Percentiles rank a stretch among this genome's conserved stretches.
Conservation (phyloP, 2,329 filamentous ascomycete genomes). For the Fusarium mangiferae region DNA sequence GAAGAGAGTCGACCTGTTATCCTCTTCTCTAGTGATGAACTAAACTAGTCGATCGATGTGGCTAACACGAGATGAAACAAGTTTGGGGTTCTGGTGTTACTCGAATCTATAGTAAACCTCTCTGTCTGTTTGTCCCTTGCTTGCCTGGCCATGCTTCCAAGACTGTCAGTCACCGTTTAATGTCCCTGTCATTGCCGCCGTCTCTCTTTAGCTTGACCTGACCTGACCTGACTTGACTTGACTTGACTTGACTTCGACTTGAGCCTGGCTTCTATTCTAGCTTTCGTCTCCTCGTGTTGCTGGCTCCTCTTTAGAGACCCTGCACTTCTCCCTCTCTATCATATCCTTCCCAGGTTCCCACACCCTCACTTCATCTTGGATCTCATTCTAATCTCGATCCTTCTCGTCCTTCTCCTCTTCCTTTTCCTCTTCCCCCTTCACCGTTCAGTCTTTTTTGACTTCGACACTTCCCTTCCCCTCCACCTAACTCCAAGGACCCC, state of each 20-base stretch:
- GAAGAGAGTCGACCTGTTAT: background rate
- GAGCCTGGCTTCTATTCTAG: slow-evolving; percentile 16
- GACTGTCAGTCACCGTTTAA: slow-evolving; percentile 18
- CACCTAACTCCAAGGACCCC: slow-evolving; percentile 8
- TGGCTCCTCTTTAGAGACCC: background rate
- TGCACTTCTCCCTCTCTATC: background rate
- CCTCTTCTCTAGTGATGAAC: background rate
- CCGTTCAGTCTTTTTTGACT: slow-evolving; percentile 5
- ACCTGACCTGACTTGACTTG: slow-evolving; percentile 17
- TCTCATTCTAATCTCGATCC: slow-evolving; percentile 39
- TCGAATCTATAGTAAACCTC: slow-evolving; percentile 5
- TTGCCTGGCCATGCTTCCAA: slow-evolving; percentile 31
- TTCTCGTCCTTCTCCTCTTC: slow-evolving; percentile 23
- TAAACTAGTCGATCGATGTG: background rate
- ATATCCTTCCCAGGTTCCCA: slow-evolving; percentile 19
- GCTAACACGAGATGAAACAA: slow-evolving; percentile 28
- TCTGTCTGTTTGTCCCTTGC: background rate
- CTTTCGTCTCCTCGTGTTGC: slow-evolving; percentile 25
- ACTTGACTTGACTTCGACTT: slow-evolving; percentile 10
- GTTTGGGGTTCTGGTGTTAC: slow-evolving; percentile 32
- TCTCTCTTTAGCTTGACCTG: slow-evolving; percentile 34
- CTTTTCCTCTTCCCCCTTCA: slow-evolving; percentile 1
- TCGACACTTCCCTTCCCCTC: slow-evolving; percentile 2
- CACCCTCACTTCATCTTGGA: slow-evolving; percentile 38
- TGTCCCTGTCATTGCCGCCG: slow-evolving; percentile 38